Base-by-base conservation (phyloP, 176 grass and related monocot genomes). In the Oryza punctata region DNA sequence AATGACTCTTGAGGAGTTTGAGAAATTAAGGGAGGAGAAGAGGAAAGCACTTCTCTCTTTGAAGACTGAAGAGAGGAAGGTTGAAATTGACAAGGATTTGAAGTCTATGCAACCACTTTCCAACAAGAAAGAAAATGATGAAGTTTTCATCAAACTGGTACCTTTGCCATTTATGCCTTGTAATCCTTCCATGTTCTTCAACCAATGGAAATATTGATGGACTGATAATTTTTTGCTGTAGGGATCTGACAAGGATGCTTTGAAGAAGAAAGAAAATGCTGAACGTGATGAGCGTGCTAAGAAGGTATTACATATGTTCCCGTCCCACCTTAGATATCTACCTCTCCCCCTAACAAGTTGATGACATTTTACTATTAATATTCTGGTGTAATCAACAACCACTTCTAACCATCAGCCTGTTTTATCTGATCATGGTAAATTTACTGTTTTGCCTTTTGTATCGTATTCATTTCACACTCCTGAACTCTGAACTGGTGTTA, bases 1-100 rank as follows among this genome's bases (percentile, higher is more conserved):
- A 78, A 98, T 94, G 93, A 98, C 93, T 65, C 86, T 95, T 40
- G 96, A 98, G 30, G 96, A 98, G 66, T 98, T 88, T 90, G 96
- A 98, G 85, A 98, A 98, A 85, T 67, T 98, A 80, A 90, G 77
- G 69, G 96, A 95, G 77, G 93, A 95, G 82, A 95, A 87, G 84
- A 67, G 93, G 54, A 95, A 95, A 84, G 82, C 91, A 19, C 84
- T 95, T 40, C 82, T 91, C 81, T 87, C 91, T 57, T 18, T 91
- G 41, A 95, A 91, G 82, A 79, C 70, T 23, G 93, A 93, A 78
- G 96, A 98, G 87, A 95, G 93, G 75, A 98, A 95, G 79, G 93
- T 98, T 73, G 93, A 98, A 84, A 63, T 91, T 69, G 96, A 98
- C 45, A 98, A 95, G 88, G 93, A 95, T 40, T 77, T 98, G 72